Base-by-base conservation (phyloP, 75 land plant genomes). In the Selaginella moellendorffii region DNA sequence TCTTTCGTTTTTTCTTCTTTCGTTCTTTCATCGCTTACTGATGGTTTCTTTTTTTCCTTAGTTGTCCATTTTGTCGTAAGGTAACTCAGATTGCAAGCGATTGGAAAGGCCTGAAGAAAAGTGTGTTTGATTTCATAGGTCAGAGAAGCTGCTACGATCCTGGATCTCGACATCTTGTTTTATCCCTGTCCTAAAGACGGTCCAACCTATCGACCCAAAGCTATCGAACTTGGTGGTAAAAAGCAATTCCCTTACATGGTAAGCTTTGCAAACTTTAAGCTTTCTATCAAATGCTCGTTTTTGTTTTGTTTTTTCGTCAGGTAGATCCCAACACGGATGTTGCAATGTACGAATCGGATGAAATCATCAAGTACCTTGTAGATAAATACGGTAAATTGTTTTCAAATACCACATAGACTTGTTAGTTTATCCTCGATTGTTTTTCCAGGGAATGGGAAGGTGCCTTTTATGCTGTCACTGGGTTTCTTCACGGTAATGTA, bases 21-120 rank as follows among this genome's bases (percentile, higher is more conserved):
- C n/a, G 8, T 56, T 9, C 24, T 21, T 19, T 8, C n/a, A 2
- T 19, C 24, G n/a, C 59, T 8, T 8, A 21, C 24, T 5, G 5
- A 8, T 56, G 24, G 24, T 8, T 46, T 46, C 14, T 18, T 46
- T 65, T 65, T 52, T 52, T 61, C 52, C 53, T 31, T 77, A 92
- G 98, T 76, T 93, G 98, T 61, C 98, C 98, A 22, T 93, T 93
- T 56, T 93, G 98, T 77, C 85, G 90, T 18, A 93, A 93, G 98
- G 98, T 88, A 76, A 66, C 31, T 63, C 25, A 9, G 23, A 2
- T 27, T 0, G 1, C 24, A 60, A 24, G 62, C 17, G 17, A 60
- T 26, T 24, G 30, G 23, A 28, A 63, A 1, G n/a, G 1, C 25
- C 26, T 61, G 2, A 61, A 26, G 2, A 1, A 24, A 26, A 24